These are phyloP conservation scores for Linum trigynum DNA, from an alignment of 345 rosid genomes.

Conservation along the genomic window DNA sequence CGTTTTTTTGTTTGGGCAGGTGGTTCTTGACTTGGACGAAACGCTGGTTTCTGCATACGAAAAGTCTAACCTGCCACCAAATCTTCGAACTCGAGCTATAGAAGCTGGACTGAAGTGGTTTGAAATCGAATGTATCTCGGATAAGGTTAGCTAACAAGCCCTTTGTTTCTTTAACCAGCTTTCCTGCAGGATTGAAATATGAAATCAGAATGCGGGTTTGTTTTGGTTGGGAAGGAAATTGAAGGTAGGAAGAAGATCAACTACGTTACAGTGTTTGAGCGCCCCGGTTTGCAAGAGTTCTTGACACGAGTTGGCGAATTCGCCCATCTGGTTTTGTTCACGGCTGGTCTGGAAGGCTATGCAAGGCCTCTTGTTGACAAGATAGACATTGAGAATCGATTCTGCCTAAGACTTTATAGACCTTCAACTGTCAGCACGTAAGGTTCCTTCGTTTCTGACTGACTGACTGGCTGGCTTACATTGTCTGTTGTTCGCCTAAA, in stretches of 20 bases:
- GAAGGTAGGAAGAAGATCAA: constrained; percentile 71
- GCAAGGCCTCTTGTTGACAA: constrained; percentile 92
- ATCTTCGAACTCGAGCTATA: constrained; percentile 54
- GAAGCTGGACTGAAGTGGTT: constrained; percentile 84
- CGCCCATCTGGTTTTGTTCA: constrained; percentile 77
- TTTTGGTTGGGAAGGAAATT: constrained; percentile 43
- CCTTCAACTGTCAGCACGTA: constrained; percentile 96
- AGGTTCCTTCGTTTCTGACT: constrained; percentile 17
- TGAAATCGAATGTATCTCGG: constrained; percentile 74
- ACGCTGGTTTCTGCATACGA: constrained; percentile 92
- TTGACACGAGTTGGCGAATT: constrained; percentile 57
- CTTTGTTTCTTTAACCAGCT: constrained; percentile 3
- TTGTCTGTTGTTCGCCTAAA: background rate
- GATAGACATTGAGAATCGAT: constrained; percentile 60
- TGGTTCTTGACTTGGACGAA: constrained; percentile 96
- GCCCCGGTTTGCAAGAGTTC: constrained; percentile 81
- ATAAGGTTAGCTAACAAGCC: constrained; percentile 46
- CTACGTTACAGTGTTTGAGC: constrained; percentile 82
- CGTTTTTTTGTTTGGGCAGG: constrained; percentile 30
- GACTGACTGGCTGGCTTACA: background rate
- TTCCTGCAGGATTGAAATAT: background rate
- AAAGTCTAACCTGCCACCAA: constrained; percentile 61
- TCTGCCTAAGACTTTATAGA: constrained; percentile 72
- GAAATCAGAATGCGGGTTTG: constrained; percentile 24
- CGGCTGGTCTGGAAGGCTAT: constrained; percentile 98